A percentile compares a stretch with the other conserved stretches of the same genome.
phyloP scores from a whole-genome alignment of 2,329 filamentous ascomycete species.

The Curvularia hawaiiensis region DNA sequence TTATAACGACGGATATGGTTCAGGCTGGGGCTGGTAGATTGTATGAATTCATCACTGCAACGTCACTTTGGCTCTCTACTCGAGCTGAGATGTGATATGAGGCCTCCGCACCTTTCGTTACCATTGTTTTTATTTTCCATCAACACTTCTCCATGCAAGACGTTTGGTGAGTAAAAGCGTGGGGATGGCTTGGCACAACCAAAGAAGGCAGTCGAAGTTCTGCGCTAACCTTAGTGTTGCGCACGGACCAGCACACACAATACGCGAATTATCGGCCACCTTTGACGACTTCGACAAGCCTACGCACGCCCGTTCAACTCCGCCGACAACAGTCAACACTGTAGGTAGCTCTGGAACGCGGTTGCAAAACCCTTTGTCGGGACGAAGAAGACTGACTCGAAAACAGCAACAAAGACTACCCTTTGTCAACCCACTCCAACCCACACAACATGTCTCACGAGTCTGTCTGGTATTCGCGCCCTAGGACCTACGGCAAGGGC shows the following conservation, averaged over 20 bases:
- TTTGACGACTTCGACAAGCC: conserved; percentile 14
- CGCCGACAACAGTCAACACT: conserved; percentile 17
- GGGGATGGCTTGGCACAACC: conserved; percentile 14
- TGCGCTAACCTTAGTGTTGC: conserved; percentile 4
- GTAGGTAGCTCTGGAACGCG: background rate
- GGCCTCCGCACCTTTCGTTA: background rate
- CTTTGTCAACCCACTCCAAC: conserved; percentile 27
- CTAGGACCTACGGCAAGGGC: conserved; percentile 97
- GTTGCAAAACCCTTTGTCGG: background rate
- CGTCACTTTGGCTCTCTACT: background rate
- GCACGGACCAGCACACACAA: conserved; percentile 18
- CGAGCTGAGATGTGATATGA: background rate
- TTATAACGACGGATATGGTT: conserved; percentile 6
- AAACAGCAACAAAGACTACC: conserved; percentile 10
- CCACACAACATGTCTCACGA: conserved; percentile 81
- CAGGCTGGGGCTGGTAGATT: background rate
- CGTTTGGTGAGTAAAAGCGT: background rate
- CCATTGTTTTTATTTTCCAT: too few species aligned
- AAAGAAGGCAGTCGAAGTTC: conserved; percentile 6
- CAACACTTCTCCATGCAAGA: conserved; percentile 3
- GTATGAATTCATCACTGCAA: conserved; percentile 1
- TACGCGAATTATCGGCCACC: conserved; percentile 15
- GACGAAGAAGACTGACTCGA: background rate
- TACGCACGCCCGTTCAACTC: conserved; percentile 15
- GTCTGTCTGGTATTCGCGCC: conserved; percentile 98